phyloP scores from a whole-genome alignment of 1,139 yeast species.

The Chernovozyma aurita region DNA sequence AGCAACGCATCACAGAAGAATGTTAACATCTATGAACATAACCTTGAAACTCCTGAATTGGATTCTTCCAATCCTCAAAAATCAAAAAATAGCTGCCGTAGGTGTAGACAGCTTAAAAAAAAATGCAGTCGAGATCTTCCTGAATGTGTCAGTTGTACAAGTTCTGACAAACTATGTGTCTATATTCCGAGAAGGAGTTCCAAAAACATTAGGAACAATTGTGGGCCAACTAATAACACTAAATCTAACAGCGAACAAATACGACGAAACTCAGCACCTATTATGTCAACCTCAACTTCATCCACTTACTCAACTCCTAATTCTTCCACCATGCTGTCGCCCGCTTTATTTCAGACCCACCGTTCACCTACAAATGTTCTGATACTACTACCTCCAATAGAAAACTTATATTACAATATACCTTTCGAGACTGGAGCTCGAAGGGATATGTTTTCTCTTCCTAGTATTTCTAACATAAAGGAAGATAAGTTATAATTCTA shows the following conservation, averaged over 20 bases:
- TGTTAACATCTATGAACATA: slow-evolving; percentile 18
- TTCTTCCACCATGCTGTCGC: neutral
- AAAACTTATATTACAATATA: neutral
- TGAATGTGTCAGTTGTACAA: slow-evolving; percentile 21
- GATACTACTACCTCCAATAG: neutral
- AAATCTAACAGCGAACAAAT: no score
- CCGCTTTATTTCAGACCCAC: neutral
- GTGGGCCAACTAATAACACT: no score
- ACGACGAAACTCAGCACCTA: no score
- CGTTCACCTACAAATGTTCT: neutral
- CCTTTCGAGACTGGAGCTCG: slow-evolving; percentile 1
- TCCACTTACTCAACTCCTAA: neutral
- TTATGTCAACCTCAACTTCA: neutral
- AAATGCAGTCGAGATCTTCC: slow-evolving; percentile 21
- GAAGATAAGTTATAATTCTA: no score
- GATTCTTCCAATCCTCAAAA: slow-evolving; percentile 13
- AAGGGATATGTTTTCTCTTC: neutral
- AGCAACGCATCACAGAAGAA: slow-evolving; percentile 1
- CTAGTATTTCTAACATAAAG: neutral
- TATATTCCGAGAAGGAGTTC: slow-evolving; percentile 15
- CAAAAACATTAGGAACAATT: no score
- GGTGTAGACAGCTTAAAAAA: slow-evolving; percentile 23
- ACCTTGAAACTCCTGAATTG: slow-evolving; percentile 13
- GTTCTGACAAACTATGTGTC: slow-evolving; percentile 20
- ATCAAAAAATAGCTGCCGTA: slow-evolving; percentile 19